Evolutionary conservation across 805 yeast genomes (phyloP), one percentile per base, ranked within the genome.

Genomic region (Nakazawaea anatomiae): DNA sequence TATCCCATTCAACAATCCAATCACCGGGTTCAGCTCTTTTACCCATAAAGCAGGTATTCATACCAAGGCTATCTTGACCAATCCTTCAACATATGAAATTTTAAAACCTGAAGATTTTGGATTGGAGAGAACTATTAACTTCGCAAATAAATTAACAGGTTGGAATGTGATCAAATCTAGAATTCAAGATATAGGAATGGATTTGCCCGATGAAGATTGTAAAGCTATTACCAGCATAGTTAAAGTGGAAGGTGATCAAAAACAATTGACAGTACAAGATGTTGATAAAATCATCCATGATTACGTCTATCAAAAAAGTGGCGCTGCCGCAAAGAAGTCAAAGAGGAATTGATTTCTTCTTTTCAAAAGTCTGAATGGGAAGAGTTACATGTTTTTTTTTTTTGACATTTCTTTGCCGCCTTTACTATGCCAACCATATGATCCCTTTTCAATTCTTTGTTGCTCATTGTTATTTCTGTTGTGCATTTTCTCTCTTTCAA

Each of bases 11-110:
- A 79, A 79, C 69, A 78, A 79, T 66, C 84, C 84, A 54, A 77
- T 79, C 60, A 79, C 84, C 44, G 84, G 84, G 18, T 79, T 79
- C 72, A 78, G 83, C 70, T 83, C 84, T 42, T 79, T 79, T 66
- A 79, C 84, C 42, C 84, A 79, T 65, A 79, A 79, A 68, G 84
- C 84, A 27, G 84, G 84, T 64, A 77, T 79, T 55, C 84, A 79
- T 55, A 83, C 84, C 52, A 77, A 79, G 64, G 83, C 83, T 46
- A 79, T 79, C 52, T 72, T 79, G 57, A 83, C 84, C 47, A 79
- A 79, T 66, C 84, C 84, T 46, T 75, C 82, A n/a, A 79, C 83
- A 10, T 79, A 79, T 61, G 84, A 79, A 66, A 79, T 79, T 60
- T 70, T 79, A 62, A 74, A 75, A 57, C 84, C 84, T 34, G 65